Evolutionary conservation across 148 eudicot species (phyloP).

Genomic region (Pouteria glomerata): DNA sequence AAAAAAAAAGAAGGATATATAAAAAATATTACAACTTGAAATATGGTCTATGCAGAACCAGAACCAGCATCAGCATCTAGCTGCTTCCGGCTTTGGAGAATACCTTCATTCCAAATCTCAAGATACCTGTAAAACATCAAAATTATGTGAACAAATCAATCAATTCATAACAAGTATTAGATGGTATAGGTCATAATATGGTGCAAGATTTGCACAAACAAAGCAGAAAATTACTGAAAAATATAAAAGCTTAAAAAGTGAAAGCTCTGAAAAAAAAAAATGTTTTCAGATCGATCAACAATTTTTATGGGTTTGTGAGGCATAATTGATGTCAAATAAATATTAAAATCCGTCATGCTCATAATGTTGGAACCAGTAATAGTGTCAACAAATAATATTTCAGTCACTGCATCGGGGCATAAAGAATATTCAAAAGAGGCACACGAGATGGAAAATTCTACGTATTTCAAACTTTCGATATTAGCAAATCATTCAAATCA

Average conservation of each 20-base stretch:
- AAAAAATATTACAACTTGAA: not conserved
- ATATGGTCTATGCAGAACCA: conserved; percentile 12
- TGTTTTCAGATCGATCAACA: not conserved
- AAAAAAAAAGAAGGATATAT: too few relatives aligned
- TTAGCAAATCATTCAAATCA: not conserved
- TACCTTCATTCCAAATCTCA: conserved; percentile 80
- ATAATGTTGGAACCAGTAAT: not conserved
- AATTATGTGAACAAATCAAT: not conserved
- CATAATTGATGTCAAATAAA: not conserved
- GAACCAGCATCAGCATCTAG: conserved; percentile 40
- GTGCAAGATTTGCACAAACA: not conserved
- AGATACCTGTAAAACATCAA: conserved; percentile 40
- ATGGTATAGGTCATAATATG: not conserved
- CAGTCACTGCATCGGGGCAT: too few relatives aligned
- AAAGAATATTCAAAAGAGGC: not conserved
- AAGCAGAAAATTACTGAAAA: not conserved
- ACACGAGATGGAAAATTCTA: not conserved
- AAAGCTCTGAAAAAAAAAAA: not conserved
- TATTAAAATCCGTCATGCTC: not conserved
- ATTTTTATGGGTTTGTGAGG: not conserved
- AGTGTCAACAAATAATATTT: not conserved
- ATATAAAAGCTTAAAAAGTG: not conserved
- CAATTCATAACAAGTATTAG: too few relatives aligned
- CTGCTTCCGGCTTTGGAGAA: conserved; percentile 48
- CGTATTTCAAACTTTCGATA: not conserved